Conservation (phyloP, 352 stramenopile species). For the Phytophthora agathidicida region DNA sequence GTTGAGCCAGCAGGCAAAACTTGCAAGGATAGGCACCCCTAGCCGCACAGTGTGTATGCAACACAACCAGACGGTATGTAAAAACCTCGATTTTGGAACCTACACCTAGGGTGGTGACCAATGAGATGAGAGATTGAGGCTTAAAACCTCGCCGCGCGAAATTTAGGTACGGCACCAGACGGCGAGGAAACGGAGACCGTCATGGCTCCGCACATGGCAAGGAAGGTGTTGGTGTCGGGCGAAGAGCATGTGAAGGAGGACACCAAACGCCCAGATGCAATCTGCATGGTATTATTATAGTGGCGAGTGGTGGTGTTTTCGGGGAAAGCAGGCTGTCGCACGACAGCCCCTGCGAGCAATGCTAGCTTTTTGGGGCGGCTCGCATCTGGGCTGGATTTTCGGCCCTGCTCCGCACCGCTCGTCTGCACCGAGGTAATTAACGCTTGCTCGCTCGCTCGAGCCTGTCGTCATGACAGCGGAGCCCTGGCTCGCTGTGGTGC, state of each 20-base stretch:
- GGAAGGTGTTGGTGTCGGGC: background rate
- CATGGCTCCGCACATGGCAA: constrained; percentile 12
- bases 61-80: constrained; percentile 19
- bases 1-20: constrained; percentile 28
- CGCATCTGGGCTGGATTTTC: constrained; percentile 20
- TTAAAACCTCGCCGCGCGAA: constrained; percentile 6
- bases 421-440: constrained; percentile 14
- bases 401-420: constrained; percentile 26
- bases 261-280: constrained; percentile 5
- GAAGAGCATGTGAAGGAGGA: background rate
- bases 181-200: constrained; percentile 15
- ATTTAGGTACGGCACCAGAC: constrained; percentile 24
- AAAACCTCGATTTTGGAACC: background rate
- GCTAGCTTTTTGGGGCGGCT: background rate
- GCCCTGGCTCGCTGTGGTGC: background rate
- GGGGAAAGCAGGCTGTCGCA: constrained; percentile 15
- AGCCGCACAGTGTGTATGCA: constrained; percentile 26
- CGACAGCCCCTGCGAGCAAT: background rate
- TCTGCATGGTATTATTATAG: background rate
- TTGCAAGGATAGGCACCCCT: constrained; percentile 31
- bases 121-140: background rate
- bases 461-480: background rate
- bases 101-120: background rate
- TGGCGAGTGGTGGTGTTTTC: constrained; percentile 6
- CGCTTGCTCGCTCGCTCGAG: background rate